Evolutionary conservation across 2,329 filamentous ascomycete genomes (phyloP), one percentile per base, ranked within the genome.

Genomic region (Penicillium sp.): DNA sequence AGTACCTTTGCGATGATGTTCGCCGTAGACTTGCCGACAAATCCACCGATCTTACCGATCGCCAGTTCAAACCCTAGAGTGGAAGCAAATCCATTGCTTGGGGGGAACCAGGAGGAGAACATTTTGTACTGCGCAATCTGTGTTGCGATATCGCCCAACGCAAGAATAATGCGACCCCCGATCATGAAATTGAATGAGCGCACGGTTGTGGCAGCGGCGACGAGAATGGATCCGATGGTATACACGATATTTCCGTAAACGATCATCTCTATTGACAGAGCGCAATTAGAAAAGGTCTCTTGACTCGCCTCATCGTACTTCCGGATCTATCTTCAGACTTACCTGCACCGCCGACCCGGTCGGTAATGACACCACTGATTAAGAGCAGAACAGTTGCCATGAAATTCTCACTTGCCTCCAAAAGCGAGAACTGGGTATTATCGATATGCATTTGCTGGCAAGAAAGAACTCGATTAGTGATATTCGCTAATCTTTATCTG

Each of bases 61-160:
- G 78, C 82, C 0, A 87, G 73, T 64, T 87, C 84, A 4, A 87
- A 80, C 0, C 79, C 84, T 0, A 87, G 73, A 0, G 83, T 87
- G 0, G 83, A 83, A 0, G 83, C 84, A 62, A 87, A 87, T 1
- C 84, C 84, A 52, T 82, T 79, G 7, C 77, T 83, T 0, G 84
- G 84, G 0, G 83, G 76, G 56, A 87, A 87, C 84, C 84, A 87
- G 0, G 82, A 84, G 0, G 82, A 84, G 60, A 87, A 87, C 56
- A 87, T 80, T 56, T 86, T 85, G 66, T 86, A 87, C 64, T 86
- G 83, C 0, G 84, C 84, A 29, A 86, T 77, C 59, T 87, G 83
- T 0, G 84, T 87, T 0, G 84, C 81, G 18, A 86, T 83, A 56
- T 86, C 84, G n/a, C 84, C 84, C 0, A 87, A 68, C 0, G 83